A percentile compares a stretch with the other conserved stretches of the same genome.
phyloP scores from a whole-genome alignment of 345 rosid genomes.

The Adansonia digitata region DNA sequence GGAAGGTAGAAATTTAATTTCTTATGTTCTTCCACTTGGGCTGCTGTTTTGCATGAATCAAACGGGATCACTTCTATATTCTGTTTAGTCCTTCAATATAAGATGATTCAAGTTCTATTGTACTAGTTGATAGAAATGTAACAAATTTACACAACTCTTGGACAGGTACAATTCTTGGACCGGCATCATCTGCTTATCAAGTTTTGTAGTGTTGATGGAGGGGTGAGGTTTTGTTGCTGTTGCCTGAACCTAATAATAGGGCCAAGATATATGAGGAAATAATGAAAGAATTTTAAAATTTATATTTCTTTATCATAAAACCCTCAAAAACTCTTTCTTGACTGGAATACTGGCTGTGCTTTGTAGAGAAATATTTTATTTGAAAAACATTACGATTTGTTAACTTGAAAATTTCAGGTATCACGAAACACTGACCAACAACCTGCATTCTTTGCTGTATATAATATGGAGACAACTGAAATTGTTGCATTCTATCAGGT shows the following conservation, averaged over 20 bases:
- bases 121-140: background rate
- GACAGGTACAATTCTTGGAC: slow-evolving; percentile 93
- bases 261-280: background rate
- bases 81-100: background rate
- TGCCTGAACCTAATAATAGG: slow-evolving; percentile 1
- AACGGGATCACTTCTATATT: background rate
- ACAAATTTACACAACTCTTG: slow-evolving; percentile 13
- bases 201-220: slow-evolving; percentile 92
- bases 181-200: slow-evolving; percentile 86
- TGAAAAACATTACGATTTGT: slow-evolving; percentile 9
- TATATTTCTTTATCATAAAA: background rate
- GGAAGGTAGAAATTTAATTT: slow-evolving; percentile 54
- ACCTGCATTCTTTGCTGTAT: slow-evolving; percentile 86
- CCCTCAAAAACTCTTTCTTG: background rate
- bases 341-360: background rate
- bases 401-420: slow-evolving; percentile 38
- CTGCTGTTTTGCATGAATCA: background rate
- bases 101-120: background rate
- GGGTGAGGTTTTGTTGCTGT: slow-evolving; percentile 48
- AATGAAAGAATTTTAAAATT: slow-evolving; percentile 3
- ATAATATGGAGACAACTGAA: slow-evolving; percentile 97
- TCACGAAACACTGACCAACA: slow-evolving; percentile 66
- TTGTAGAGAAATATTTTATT: background rate
- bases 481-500: slow-evolving; percentile 95
- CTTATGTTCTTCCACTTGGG: background rate